Base-by-base conservation (phyloP, 208 protist genomes). In the Tetramitus jugosus region DNA sequence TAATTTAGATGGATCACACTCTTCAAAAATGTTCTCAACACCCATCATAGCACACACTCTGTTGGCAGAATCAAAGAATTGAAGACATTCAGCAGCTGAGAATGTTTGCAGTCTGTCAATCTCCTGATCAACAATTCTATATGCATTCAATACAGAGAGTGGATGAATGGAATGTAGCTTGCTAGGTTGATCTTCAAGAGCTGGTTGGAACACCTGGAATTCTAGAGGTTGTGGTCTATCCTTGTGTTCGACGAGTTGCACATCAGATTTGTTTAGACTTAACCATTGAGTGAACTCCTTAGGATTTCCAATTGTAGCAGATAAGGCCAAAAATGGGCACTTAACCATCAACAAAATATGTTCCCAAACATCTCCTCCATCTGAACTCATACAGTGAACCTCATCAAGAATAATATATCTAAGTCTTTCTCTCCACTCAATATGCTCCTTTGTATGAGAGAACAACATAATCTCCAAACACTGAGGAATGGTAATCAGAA, bases 401-500 rank as follows among this genome's bases (percentile, higher is more conserved):
- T 80, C 77, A 35, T 80, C 77, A 40, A 77, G 13, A 42, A 80
- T 62, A 14, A 80, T 46, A 76, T 77, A 80, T 7, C 8, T 39
- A 13, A 80, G 29, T 56, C 69, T 52, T 31, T 35, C 64, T 26
- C 20, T 71, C 62, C 62, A 76, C n/a, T 71, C 45, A 26, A 60
- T n/a, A 29, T 31, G 10, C 61, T 37, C 35, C 20, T 65, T 45
- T 43, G 37, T 37, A 8, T 14, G 1, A 13, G 26, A 40, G 3
- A 77, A 33, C n/a, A 80, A 20, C 0, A 80, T 29, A 23, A 42
- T 43, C 29, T 80, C 69, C 3, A 80, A n/a, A 8, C 20, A 65
- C 40, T 52, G 46, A 29, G 77, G 77, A 3, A 77, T 13, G 14
- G 77, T 80, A 14, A 80, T 45, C 8, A 80, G 29, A 37, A 80